Base-by-base conservation (phyloP, 2,329 filamentous ascomycete genomes). In the Colletotrichum gigasporum region DNA sequence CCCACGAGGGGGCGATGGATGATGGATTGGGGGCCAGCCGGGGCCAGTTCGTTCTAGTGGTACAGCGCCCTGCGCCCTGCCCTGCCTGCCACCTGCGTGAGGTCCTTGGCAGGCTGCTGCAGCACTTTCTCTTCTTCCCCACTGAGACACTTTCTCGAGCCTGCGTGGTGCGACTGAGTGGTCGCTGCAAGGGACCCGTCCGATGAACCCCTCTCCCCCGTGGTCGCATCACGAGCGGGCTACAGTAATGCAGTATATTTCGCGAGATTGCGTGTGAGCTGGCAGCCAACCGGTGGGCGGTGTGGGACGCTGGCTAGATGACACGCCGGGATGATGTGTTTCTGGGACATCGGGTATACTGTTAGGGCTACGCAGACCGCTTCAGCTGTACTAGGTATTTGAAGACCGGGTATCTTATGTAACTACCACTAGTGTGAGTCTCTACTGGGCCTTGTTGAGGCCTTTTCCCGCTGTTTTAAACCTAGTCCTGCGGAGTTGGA, bases 1-100 rank as follows among this genome's bases (percentile, higher is more conserved):
- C 50, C 62, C 62, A 65, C 62, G 56, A 55, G 62, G 50, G 35
- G 51, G 26, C n/a, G n/a, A n/a, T n/a, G n/a, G n/a, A n/a, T n/a
- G n/a, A n/a, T n/a, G n/a, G n/a, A n/a, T n/a, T n/a, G n/a, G n/a
- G n/a, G n/a, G n/a, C n/a, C n/a, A 52, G 20, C 41, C 34, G 24
- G 41, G 34, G 30, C 58, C 52, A 48, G 52, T 50, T 56, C 51
- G 28, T 20, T n/a, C n/a, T n/a, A n/a, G n/a, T n/a, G n/a, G n/a
- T n/a, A n/a, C 37, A 2, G 14, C 28, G 18, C 44, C 26, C 44
- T 30, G 48, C 58, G n/a, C n/a, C n/a, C n/a, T n/a, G n/a, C n/a
- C n/a, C n/a, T n/a, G n/a, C n/a, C n/a, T n/a, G n/a, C n/a, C n/a
- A n/a, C n/a, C n/a, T n/a, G n/a, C n/a, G n/a, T n/a, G n/a, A n/a